phyloP scores from a whole-genome alignment of 2,329 filamentous ascomycete genomes.

The Anthostomella pinea region DNA sequence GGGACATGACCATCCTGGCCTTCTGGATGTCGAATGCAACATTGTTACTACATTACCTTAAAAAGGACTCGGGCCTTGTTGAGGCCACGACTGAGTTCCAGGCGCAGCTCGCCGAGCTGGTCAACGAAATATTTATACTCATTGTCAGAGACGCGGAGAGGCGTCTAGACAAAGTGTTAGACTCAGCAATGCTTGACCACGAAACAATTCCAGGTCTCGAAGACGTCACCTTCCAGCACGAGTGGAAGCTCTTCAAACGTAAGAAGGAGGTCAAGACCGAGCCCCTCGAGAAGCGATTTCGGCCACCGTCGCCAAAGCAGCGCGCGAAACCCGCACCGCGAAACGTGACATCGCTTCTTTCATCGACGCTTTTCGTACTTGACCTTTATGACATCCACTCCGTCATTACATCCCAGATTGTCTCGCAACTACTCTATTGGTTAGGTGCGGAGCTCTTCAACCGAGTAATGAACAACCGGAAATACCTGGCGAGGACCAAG shows the following conservation, averaged over 20 bases:
- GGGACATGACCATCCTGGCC: constrained; percentile 99
- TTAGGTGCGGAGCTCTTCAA: constrained; percentile 95
- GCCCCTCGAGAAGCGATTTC: constrained; percentile 83
- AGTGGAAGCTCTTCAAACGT: constrained; percentile 95
- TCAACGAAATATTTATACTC: constrained; percentile 97
- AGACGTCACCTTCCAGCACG: constrained; percentile 94
- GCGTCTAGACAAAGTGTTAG: constrained; percentile 92
- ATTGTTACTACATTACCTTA: constrained; percentile 90
- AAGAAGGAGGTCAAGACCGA: constrained; percentile 90
- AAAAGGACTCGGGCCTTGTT: constrained; percentile 83
- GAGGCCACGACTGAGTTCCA: constrained; percentile 85
- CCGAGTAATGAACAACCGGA: constrained; percentile 92
- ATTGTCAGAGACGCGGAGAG: constrained; percentile 95
- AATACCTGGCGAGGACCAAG: constrained; percentile 92
- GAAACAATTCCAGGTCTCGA: constrained; percentile 98
- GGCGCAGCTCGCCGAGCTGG: constrained; percentile 85
- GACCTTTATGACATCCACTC: constrained; percentile 99
- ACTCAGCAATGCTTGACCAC: constrained; percentile 92
- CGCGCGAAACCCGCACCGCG: constrained; percentile 88
- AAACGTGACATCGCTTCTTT: constrained; percentile 92
- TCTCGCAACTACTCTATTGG: constrained; percentile 95
- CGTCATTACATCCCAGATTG: constrained; percentile 87
- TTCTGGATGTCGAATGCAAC: constrained; percentile 99
- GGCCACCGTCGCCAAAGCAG: constrained; percentile 89
- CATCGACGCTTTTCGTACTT: constrained; percentile 92